Evolutionary conservation across 1,139 yeast species (phyloP).

Genomic region (Yarrowia galli): DNA sequence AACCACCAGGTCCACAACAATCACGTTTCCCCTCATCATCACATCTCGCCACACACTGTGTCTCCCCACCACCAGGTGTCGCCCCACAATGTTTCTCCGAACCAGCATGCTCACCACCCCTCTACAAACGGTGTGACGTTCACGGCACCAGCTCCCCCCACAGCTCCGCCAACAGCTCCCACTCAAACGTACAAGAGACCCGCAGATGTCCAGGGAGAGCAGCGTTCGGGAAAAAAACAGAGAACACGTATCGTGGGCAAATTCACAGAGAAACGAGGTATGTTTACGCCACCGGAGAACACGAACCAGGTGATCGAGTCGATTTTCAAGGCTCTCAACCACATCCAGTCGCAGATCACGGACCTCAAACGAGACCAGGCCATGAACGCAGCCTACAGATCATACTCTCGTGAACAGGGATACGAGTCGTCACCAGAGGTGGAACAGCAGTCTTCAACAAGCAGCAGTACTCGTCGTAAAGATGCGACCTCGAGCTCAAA

Average conservation of each 20-base stretch:
- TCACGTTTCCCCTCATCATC: constrained; percentile 3
- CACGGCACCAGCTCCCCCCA: constrained; percentile 1
- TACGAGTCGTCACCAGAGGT: constrained; percentile 30
- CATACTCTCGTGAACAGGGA: constrained; percentile 29
- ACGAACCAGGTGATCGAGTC: constrained; percentile 31
- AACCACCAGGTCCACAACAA: constrained; percentile 11
- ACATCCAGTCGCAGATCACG: constrained; percentile 32
- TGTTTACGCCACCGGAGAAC: constrained; percentile 22
- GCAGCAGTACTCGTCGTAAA: constrained; percentile 10
- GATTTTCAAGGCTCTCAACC: constrained; percentile 30
- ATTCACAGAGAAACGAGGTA: constrained; percentile 6
- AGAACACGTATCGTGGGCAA: constrained; percentile 28
- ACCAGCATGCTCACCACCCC: not conserved
- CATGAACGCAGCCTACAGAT: constrained; percentile 26
- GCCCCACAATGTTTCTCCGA: not conserved
- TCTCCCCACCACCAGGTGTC: constrained; percentile 5
- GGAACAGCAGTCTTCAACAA: constrained; percentile 14
- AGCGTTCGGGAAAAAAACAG: constrained; percentile 8
- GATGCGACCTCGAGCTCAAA: not conserved
- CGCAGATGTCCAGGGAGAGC: not conserved
- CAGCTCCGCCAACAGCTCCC: not conserved
- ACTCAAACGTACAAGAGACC: constrained; percentile 6
- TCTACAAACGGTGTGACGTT: not conserved
- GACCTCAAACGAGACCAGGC: constrained; percentile 38
- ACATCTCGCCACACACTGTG: not conserved